phyloP scores from a whole-genome alignment of 768 basidiomycete genomes.

The Collybiopsis luxurians region DNA sequence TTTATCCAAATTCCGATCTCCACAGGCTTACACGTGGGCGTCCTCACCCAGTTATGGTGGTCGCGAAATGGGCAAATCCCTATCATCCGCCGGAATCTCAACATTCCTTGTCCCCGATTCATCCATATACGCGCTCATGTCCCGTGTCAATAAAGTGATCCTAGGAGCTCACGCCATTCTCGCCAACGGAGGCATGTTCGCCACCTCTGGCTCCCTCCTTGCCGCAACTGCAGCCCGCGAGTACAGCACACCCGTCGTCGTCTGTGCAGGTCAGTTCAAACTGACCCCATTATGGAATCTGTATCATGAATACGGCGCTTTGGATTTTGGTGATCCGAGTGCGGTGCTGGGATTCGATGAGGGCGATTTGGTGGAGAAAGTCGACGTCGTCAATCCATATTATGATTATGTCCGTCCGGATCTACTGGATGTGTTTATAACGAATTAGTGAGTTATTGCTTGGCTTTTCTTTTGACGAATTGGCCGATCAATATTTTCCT shows the following conservation, averaged over 20 bases:
- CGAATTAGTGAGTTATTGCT: constrained; percentile 79
- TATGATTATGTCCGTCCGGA: constrained; percentile 96
- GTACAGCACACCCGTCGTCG: constrained; percentile 89
- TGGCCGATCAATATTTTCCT: not conserved
- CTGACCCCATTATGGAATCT: constrained; percentile 89
- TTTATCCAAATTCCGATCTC: constrained; percentile 1
- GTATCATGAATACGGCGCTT: constrained; percentile 81
- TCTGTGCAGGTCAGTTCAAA: constrained; percentile 96
- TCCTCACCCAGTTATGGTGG: constrained; percentile 66
- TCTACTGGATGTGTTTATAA: constrained; percentile 90
- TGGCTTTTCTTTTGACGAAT: constrained; percentile 5
- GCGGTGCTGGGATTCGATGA: constrained; percentile 73
- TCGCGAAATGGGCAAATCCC: constrained; percentile 76
- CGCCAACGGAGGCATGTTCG: constrained; percentile 95
- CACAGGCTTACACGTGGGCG: too few relatives aligned
- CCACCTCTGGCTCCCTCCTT: constrained; percentile 79
- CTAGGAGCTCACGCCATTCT: constrained; percentile 94
- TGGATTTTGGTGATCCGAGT: constrained; percentile 71
- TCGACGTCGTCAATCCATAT: constrained; percentile 93
- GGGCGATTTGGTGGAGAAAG: constrained; percentile 76
- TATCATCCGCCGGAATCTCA: constrained; percentile 81
- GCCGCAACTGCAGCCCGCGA: constrained; percentile 85
- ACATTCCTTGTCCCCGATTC: constrained; percentile 98
- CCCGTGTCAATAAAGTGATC: constrained; percentile 94
- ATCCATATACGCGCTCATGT: constrained; percentile 94